phyloP scores from a whole-genome alignment of 2,329 filamentous ascomycete species.

The Mollisiaceae sp. region DNA sequence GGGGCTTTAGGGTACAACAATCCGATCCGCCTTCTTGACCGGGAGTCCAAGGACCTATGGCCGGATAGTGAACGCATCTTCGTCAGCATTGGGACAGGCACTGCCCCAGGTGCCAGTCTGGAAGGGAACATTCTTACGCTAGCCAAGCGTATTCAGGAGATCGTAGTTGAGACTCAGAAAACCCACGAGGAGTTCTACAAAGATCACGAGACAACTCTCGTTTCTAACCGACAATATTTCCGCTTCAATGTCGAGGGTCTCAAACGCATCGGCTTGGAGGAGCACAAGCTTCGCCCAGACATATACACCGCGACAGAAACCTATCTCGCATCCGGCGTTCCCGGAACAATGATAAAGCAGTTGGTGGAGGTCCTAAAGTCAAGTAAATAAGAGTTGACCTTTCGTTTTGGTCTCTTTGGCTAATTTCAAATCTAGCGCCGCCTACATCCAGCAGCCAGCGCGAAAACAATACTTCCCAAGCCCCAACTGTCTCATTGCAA shows the following conservation, averaged over 20 bases:
- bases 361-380: no score
- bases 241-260: slow-evolving; percentile 3
- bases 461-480: no score
- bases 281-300: neutral
- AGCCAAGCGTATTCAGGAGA: neutral
- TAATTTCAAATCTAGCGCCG: no score
- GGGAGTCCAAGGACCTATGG: slow-evolving; percentile 34
- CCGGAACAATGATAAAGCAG: no score
- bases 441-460: no score
- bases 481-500: no score
- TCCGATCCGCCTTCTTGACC: slow-evolving; percentile 41
- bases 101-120: neutral
- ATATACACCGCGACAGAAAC: neutral
- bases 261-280: neutral
- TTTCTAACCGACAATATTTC: neutral
- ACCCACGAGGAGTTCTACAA: neutral
- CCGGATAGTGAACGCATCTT: neutral
- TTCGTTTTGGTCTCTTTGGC: no score
- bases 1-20: slow-evolving; percentile 19
- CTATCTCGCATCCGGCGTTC: neutral
- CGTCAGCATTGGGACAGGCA: neutral
- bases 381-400: no score
- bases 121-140: neutral
- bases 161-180: neutral
- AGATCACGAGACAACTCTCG: neutral